phyloP scores from a whole-genome alignment of 1,284 basidiomycete genomes.

The Ceratobasidium sp. region DNA sequence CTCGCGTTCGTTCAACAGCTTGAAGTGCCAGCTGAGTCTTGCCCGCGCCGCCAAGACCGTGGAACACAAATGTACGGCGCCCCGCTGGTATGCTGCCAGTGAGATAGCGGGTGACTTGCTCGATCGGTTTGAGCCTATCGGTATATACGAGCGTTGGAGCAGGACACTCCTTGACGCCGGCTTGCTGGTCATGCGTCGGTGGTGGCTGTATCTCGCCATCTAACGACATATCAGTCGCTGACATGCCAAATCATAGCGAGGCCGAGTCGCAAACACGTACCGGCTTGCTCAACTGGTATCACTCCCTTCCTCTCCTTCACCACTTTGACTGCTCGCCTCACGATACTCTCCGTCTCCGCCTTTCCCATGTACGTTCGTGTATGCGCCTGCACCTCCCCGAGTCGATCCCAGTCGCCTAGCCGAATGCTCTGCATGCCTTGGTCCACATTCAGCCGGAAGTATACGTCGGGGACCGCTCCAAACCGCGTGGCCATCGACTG shows the following conservation, averaged over 20 bases:
- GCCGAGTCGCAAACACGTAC: background rate
- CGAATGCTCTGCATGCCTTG: constrained; percentile 19
- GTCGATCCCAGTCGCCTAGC: background rate
- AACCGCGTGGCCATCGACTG: constrained; percentile 9
- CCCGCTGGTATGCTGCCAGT: background rate
- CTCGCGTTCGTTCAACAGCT: background rate
- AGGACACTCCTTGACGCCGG: background rate
- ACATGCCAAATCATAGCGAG: background rate
- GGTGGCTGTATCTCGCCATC: background rate
- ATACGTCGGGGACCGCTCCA: background rate
- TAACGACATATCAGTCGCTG: background rate
- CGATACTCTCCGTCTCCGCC: background rate
- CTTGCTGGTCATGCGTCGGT: background rate
- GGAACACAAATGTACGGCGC: constrained; percentile 11
- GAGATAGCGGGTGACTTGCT: background rate
- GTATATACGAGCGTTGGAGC: background rate
- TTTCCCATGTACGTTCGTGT: constrained; percentile 13
- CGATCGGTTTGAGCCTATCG: background rate
- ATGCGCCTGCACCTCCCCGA: background rate
- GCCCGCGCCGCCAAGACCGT: constrained; percentile 32
- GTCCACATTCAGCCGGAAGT: constrained; percentile 26
- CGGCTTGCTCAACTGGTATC: background rate
- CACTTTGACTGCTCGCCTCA: background rate
- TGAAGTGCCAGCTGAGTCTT: constrained; percentile 27
- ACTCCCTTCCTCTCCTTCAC: background rate